Percentiles rank a stretch among this genome's conserved stretches.
Evolutionary conservation across 306 rosid genomes (phyloP).

Genomic region (Cyclanthera cordifolia): DNA sequence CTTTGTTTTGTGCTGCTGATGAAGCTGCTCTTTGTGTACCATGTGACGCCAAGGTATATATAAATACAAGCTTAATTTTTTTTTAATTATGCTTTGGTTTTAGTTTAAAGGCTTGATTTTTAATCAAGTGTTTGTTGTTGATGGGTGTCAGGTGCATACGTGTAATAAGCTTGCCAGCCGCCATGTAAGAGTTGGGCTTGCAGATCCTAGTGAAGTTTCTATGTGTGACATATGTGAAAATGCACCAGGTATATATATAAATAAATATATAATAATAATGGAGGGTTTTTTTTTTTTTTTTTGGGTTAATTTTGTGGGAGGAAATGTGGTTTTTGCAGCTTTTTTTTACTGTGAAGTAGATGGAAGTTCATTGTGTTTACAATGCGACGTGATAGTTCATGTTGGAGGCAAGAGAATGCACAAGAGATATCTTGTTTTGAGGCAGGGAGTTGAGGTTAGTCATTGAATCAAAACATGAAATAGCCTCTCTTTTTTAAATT

Average conservation of each 20-base stretch:
- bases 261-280: background rate
- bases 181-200: constrained; percentile 93
- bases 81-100: background rate
- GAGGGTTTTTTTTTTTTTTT: background rate
- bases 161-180: constrained; percentile 95
- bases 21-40: constrained; percentile 94
- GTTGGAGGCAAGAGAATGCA: constrained; percentile 99
- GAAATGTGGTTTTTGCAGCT: constrained; percentile 39
- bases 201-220: constrained; percentile 83
- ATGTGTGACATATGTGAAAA: constrained; percentile 91
- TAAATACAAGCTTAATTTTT: too few species aligned
- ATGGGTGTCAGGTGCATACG: constrained; percentile 82
- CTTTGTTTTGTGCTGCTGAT: constrained; percentile 95
- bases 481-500: too few species aligned
- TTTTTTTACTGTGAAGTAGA: constrained; percentile 95
- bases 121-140: constrained; percentile 2
- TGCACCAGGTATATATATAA: constrained; percentile 55
- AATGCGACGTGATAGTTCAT: constrained; percentile 90
- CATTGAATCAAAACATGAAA: constrained; percentile 9
- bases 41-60: constrained; percentile 72
- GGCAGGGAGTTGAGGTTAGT: constrained; percentile 89
- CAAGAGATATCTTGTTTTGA: constrained; percentile 76
- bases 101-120: background rate
- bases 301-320: constrained; percentile 10
- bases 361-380: constrained; percentile 91